Evolutionary conservation across 2,329 filamentous ascomycete species (phyloP).

Genomic region (Ophiostoma angusticollis): DNA sequence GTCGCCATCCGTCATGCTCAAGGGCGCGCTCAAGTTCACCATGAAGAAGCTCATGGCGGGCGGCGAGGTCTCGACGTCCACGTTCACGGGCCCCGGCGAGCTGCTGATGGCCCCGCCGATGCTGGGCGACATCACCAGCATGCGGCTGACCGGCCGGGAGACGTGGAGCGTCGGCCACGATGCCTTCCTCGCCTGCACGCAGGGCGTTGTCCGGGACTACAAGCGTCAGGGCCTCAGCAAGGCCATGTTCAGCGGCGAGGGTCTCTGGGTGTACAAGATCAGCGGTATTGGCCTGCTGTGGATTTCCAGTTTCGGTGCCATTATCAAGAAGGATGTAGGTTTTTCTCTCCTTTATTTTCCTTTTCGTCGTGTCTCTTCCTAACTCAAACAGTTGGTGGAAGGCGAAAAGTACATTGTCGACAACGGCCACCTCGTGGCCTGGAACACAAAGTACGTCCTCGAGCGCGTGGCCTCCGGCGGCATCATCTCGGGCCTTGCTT

Average conservation of each 20-base stretch:
- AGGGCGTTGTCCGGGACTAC: constrained; percentile 77
- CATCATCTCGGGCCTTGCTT: constrained; percentile 73
- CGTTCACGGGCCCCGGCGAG: constrained; percentile 82
- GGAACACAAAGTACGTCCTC: constrained; percentile 90
- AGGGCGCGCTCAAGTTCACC: constrained; percentile 71
- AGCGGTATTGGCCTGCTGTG: constrained; percentile 70
- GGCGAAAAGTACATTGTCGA: constrained; percentile 86
- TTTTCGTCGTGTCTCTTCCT: constrained; percentile 1
- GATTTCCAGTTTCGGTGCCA: constrained; percentile 88
- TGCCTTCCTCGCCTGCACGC: constrained; percentile 72
- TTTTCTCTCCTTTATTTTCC: neutral
- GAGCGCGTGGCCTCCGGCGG: constrained; percentile 85
- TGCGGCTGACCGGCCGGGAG: constrained; percentile 59
- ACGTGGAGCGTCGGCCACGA: constrained; percentile 80
- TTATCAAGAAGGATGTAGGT: constrained; percentile 84
- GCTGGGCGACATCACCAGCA: constrained; percentile 73
- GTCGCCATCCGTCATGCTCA: constrained; percentile 75
- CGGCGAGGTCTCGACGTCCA: constrained; percentile 65
- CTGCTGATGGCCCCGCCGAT: constrained; percentile 67
- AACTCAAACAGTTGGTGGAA: constrained; percentile 33
- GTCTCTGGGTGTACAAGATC: constrained; percentile 81
- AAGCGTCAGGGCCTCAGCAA: constrained; percentile 79
- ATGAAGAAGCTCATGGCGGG: constrained; percentile 84
- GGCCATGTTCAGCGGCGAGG: constrained; percentile 88
- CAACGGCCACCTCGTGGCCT: constrained; percentile 87